These are phyloP conservation scores for Chrysophaeum taylorii DNA, from an alignment of 352 stramenopile species.

Conservation along the genomic window DNA sequence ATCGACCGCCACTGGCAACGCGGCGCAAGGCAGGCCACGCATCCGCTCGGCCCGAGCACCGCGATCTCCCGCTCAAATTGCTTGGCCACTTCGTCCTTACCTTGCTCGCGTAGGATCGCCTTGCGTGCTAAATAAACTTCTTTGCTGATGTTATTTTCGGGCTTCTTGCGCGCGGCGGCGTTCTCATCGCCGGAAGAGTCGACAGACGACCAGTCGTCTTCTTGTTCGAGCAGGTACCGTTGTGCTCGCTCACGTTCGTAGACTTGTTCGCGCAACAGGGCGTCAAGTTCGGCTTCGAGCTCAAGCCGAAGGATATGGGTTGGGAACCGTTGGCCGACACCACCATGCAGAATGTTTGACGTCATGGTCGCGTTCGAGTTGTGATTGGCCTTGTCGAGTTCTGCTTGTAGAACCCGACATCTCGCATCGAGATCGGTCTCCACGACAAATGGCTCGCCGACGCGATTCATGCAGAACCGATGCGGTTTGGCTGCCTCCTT, in stretches of 20 bases:
- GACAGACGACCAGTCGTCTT: slow-evolving; percentile 12
- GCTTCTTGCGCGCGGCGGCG: slow-evolving; percentile 17
- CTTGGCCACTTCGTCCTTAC: slow-evolving; percentile 40
- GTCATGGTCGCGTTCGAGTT: slow-evolving; percentile 77
- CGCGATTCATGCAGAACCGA: no score
- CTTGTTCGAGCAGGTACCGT: slow-evolving; percentile 19
- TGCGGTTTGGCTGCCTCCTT: no score
- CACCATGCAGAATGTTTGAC: slow-evolving; percentile 66
- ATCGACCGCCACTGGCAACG: slow-evolving; percentile 28
- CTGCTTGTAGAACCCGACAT: slow-evolving; percentile 67
- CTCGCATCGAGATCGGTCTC: slow-evolving; percentile 68
- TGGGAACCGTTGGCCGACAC: slow-evolving; percentile 68
- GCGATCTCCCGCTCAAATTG: slow-evolving; percentile 50
- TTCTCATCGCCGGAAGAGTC: not conserved
- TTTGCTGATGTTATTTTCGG: slow-evolving; percentile 27
- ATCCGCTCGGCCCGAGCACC: slow-evolving; percentile 56
- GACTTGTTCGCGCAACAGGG: slow-evolving; percentile 69
- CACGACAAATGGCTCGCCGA: no score
- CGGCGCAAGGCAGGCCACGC: slow-evolving; percentile 55
- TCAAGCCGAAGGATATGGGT: slow-evolving; percentile 70
- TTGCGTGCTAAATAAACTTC: slow-evolving; percentile 30
- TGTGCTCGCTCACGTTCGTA: slow-evolving; percentile 27
- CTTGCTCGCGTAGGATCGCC: slow-evolving; percentile 22
- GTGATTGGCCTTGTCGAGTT: slow-evolving; percentile 69
- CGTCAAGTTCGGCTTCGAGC: slow-evolving; percentile 77